Evolutionary conservation across 768 basidiomycete genomes (phyloP).

Genomic region (Coprinopsis marcescibilis): DNA sequence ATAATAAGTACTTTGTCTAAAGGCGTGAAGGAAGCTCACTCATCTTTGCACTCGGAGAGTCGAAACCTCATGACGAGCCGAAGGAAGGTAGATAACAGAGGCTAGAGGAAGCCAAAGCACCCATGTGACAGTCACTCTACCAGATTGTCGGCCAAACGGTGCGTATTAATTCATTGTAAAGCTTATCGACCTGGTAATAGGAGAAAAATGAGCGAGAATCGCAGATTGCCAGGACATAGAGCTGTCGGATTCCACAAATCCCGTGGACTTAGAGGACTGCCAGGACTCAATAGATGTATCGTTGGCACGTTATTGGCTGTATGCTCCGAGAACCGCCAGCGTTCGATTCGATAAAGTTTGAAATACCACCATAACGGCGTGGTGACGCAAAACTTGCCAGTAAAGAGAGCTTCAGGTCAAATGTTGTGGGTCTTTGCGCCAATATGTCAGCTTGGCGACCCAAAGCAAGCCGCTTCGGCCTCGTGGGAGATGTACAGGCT

Average conservation of each 20-base stretch:
- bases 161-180: slow-evolving; percentile 3
- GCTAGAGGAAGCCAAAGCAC: background rate
- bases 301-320: background rate
- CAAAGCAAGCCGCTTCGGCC: too few relatives aligned
- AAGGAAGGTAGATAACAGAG: background rate
- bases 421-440: too few relatives aligned
- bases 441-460: too few relatives aligned
- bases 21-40: too few relatives aligned
- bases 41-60: too few relatives aligned
- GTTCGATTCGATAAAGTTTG: slow-evolving; percentile 8
- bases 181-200: slow-evolving; percentile 3
- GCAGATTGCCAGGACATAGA: background rate
- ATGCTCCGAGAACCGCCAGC: slow-evolving; percentile 8
- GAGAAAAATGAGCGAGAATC: background rate
- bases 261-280: background rate
- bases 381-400: background rate
- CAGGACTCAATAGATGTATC: slow-evolving; percentile 6
- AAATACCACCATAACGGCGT: background rate
- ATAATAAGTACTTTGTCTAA: too few relatives aligned
- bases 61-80: background rate
- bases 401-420: too few relatives aligned
- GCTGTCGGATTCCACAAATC: background rate
- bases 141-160: background rate
- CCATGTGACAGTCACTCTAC: background rate
- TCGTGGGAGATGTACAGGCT: too few relatives aligned